A percentile compares a stretch with the other conserved stretches of the same genome.
phyloP scores from a whole-genome alignment of 2,329 filamentous ascomycete species.

The Pyrenochaeta sp. region DNA sequence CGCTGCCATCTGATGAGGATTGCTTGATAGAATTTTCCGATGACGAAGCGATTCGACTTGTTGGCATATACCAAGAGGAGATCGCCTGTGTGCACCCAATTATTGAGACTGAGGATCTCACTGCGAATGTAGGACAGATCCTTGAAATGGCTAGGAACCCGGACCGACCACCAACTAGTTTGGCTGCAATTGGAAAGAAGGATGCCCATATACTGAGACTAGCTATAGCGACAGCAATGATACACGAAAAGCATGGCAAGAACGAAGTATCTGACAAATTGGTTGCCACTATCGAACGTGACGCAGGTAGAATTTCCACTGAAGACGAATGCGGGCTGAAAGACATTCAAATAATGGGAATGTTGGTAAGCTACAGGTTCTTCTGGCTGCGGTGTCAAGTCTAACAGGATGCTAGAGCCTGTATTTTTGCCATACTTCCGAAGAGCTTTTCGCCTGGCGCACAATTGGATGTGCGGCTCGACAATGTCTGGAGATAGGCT shows the following conservation, averaged over 20 bases:
- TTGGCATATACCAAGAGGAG: conserved; percentile 28
- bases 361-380: conserved; percentile 14
- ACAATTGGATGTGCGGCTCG: conserved; percentile 28
- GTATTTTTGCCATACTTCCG: conserved; percentile 29
- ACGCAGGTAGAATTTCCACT: conserved; percentile 20
- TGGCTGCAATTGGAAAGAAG: conserved; percentile 6
- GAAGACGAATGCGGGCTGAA: conserved; percentile 23
- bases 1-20: conserved; percentile 6
- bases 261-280: conserved; percentile 19
- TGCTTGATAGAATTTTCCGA: conserved; percentile 12
- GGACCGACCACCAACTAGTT: background rate
- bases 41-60: conserved; percentile 17
- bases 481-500: conserved; percentile 29
- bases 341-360: conserved; percentile 32
- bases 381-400: background rate
- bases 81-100: conserved; percentile 27
- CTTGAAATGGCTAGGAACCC: conserved; percentile 13
- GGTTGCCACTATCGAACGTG: conserved; percentile 23
- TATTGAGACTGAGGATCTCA: conserved; percentile 20
- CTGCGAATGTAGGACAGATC: conserved; percentile 10
- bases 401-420: conserved; percentile 14
- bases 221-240: conserved; percentile 26
- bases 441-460: conserved; percentile 30
- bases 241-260: conserved; percentile 24
- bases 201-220: conserved; percentile 26